phyloP scores from a whole-genome alignment of 2,329 filamentous ascomycete species.

The Triangularia verruculosa region DNA sequence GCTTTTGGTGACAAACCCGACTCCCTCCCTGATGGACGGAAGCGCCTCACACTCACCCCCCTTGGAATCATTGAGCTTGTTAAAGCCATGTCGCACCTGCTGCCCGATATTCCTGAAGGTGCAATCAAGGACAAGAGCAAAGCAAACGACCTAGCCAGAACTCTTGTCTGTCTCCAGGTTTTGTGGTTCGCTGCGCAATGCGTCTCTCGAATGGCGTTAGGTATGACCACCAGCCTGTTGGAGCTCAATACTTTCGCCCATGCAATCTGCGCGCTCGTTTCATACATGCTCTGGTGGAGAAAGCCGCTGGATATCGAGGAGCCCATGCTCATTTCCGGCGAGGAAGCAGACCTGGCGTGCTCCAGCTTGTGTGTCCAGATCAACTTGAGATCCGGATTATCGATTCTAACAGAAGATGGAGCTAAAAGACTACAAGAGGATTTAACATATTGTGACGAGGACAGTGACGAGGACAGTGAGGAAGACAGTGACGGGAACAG shows the following conservation, averaged over 20 bases:
- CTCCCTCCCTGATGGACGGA: not conserved
- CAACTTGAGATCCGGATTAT: too few species aligned
- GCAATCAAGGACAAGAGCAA: slow-evolving; percentile 16
- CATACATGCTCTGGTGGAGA: slow-evolving; percentile 16
- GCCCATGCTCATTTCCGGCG: not conserved
- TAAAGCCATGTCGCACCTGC: not conserved
- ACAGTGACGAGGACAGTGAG: too few species aligned
- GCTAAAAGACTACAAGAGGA: too few species aligned
- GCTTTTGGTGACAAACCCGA: not conserved
- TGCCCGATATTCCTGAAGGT: not conserved
- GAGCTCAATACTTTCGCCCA: slow-evolving; percentile 16
- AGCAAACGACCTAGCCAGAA: slow-evolving; percentile 4
- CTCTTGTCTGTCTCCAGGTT: slow-evolving; percentile 5
- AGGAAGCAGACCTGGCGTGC: not conserved
- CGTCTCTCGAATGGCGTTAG: not conserved
- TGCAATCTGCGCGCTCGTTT: slow-evolving; percentile 3
- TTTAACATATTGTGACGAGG: too few species aligned
- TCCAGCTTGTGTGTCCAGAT: not conserved
- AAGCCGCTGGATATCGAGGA: slow-evolving; percentile 12
- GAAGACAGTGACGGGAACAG: too few species aligned
- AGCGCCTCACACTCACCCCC: not conserved
- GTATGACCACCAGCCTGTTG: slow-evolving; percentile 2
- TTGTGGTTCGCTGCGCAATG: slow-evolving; percentile 12
- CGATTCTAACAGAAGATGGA: too few species aligned
- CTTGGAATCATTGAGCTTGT: not conserved